Conservation (phyloP, 2,329 filamentous ascomycete species). For the Fusarium oxysporum region DNA sequence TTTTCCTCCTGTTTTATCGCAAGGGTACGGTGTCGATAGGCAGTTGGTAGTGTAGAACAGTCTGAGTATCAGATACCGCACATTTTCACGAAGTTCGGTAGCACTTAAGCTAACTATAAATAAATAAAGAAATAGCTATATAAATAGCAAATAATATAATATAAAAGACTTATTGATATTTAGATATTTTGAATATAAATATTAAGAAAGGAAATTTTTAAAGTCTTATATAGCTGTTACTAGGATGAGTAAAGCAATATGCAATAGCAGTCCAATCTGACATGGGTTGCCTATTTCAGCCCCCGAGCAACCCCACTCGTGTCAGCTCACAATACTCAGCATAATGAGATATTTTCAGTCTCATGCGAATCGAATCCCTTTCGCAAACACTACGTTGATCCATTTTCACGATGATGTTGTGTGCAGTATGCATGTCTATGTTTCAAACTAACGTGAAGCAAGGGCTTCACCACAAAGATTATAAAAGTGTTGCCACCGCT, state of each 20-base stretch:
- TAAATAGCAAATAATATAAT: too few relatives aligned
- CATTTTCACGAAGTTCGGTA: too few relatives aligned
- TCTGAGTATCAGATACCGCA: too few relatives aligned
- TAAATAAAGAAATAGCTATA: too few relatives aligned
- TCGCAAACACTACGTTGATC: fast-evolving
- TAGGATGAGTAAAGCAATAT: neutral
- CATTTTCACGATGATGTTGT: fast-evolving
- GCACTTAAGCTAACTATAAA: too few relatives aligned
- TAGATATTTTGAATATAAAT: too few relatives aligned
- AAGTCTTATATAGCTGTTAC: neutral
- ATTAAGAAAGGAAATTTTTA: too few relatives aligned
- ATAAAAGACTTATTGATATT: too few relatives aligned
- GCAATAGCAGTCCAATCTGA: neutral
- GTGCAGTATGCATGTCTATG: neutral
- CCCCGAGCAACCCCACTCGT: neutral
- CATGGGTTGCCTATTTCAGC: neutral
- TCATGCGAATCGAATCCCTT: neutral
- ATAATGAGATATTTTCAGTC: neutral
- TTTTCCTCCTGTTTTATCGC: neutral
- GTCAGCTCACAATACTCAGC: neutral
- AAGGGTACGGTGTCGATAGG: neutral
- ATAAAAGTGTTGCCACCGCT: neutral
- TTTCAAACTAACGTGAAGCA: neutral
- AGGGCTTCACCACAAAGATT: neutral
- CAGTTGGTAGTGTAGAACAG: neutral